Evolutionary conservation across 2,329 filamentous ascomycete genomes (phyloP).

Genomic region (Tolypocladium guangdongense): DNA sequence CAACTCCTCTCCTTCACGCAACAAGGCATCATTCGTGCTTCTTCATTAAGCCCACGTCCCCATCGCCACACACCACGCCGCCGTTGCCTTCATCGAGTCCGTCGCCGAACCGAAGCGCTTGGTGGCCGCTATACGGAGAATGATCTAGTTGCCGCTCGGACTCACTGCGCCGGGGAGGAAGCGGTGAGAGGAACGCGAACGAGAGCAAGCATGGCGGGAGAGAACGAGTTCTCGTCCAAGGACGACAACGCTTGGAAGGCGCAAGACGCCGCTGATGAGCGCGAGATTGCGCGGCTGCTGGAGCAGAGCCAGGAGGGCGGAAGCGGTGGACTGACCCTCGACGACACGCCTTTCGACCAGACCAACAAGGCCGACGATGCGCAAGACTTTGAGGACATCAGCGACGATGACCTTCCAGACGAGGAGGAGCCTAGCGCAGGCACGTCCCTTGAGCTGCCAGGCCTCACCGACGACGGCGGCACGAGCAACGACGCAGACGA

Average conservation of each 20-base stretch:
- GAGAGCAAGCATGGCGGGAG: constrained; percentile 20
- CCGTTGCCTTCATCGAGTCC: background rate
- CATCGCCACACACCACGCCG: background rate
- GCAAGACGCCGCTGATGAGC: constrained; percentile 39
- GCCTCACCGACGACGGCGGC: constrained; percentile 47
- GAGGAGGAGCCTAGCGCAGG: constrained; percentile 52
- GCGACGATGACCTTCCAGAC: constrained; percentile 81
- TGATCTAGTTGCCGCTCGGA: background rate
- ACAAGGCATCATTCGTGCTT: background rate
- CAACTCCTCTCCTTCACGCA: background rate
- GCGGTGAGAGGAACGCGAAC: constrained; percentile 1
- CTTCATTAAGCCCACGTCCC: background rate
- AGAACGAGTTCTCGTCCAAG: constrained; percentile 22
- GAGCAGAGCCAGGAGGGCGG: constrained; percentile 28
- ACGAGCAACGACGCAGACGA: constrained; percentile 53
- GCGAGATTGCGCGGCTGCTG: constrained; percentile 33
- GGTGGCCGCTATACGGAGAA: background rate
- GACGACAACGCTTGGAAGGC: constrained; percentile 26
- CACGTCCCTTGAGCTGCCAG: constrained; percentile 37
- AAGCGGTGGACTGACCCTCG: constrained; percentile 29
- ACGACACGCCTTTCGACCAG: constrained; percentile 42
- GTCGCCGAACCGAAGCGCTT: background rate
- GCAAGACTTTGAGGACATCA: constrained; percentile 81
- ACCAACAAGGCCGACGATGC: constrained; percentile 85
- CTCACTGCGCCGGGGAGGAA: constrained; percentile 2